Conservation (phyloP, 2,329 filamentous ascomycete species). For the Lojkania enalia region DNA sequence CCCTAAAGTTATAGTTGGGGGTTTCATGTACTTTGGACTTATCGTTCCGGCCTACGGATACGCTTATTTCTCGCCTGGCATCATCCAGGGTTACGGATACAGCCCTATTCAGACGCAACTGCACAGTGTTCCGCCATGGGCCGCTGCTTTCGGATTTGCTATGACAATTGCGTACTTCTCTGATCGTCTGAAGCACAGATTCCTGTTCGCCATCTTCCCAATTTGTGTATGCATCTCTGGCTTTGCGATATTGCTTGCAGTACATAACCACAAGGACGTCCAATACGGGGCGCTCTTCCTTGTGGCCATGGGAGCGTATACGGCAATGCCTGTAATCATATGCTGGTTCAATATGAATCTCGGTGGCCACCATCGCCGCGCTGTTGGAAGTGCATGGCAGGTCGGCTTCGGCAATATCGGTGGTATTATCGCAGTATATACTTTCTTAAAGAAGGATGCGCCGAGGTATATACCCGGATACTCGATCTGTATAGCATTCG, state of each 20-base stretch:
- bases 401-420: conserved; percentile 55
- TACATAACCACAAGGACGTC: conserved; percentile 67
- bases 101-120: conserved; percentile 58
- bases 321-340: conserved; percentile 81
- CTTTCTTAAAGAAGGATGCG: conserved; percentile 61
- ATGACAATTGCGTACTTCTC: conserved; percentile 74
- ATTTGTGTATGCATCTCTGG: conserved; percentile 72
- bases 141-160: conserved; percentile 75
- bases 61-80: conserved; percentile 53
- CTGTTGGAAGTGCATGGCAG: conserved; percentile 55
- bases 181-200: conserved; percentile 73
- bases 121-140: conserved; percentile 63
- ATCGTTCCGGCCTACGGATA: conserved; percentile 40
- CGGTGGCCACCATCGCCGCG: conserved; percentile 54
- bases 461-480: conserved; percentile 74
- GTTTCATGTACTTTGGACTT: conserved; percentile 57
- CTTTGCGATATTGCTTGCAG: conserved; percentile 72
- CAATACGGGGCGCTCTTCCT: conserved; percentile 84
- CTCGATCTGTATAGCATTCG: conserved; percentile 74
- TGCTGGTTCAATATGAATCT: conserved; percentile 62
- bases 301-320: conserved; percentile 77
- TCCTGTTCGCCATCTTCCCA: conserved; percentile 70
- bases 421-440: conserved; percentile 57
- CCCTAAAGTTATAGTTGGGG: conserved; percentile 53
- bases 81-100: conserved; percentile 56